phyloP scores from a whole-genome alignment of 345 rosid genomes.

The Hypericum androsaemum region DNA sequence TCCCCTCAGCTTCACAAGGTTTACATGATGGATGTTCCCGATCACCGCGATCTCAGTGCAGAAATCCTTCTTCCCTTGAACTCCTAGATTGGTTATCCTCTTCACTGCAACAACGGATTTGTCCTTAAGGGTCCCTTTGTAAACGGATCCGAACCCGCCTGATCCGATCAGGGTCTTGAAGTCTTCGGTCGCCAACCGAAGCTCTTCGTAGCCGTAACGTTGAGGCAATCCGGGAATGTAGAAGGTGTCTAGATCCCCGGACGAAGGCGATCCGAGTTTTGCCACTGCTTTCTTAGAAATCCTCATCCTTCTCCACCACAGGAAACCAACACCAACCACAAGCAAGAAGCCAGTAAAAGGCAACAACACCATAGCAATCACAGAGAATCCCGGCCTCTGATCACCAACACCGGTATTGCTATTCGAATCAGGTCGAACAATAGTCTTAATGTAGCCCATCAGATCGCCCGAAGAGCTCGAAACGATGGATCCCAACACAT shows the following conservation, averaged over 20 bases:
- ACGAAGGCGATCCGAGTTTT: conserved; percentile 35
- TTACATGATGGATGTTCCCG: conserved; percentile 19
- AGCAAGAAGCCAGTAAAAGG: conserved; percentile 46
- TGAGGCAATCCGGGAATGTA: conserved; percentile 43
- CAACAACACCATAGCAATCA: conserved; percentile 51
- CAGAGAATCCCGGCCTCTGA: conserved; percentile 32
- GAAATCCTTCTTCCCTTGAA: conserved; percentile 19
- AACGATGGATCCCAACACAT: conserved; percentile 55
- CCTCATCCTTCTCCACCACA: conserved; percentile 51
- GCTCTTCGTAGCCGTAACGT: conserved; percentile 16
- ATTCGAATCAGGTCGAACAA: conserved; percentile 21
- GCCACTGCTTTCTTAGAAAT: conserved; percentile 18
- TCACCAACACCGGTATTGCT: conserved; percentile 10
- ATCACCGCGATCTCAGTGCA: conserved; percentile 23
- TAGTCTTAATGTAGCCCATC: conserved; percentile 43
- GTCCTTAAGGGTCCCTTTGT: conserved; percentile 16
- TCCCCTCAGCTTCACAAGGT: conserved; percentile 19
- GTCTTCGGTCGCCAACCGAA: conserved; percentile 15
- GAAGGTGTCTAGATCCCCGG: conserved; percentile 59
- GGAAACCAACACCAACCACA: conserved; percentile 28
- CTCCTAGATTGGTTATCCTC: conserved; percentile 16
- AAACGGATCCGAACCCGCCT: conserved; percentile 21
- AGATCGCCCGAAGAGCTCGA: conserved; percentile 23
- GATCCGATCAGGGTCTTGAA: conserved; percentile 16
- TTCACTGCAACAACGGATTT: conserved; percentile 18